Base-by-base conservation (phyloP, 2,329 filamentous ascomycete species). In the Microsporum canis region DNA sequence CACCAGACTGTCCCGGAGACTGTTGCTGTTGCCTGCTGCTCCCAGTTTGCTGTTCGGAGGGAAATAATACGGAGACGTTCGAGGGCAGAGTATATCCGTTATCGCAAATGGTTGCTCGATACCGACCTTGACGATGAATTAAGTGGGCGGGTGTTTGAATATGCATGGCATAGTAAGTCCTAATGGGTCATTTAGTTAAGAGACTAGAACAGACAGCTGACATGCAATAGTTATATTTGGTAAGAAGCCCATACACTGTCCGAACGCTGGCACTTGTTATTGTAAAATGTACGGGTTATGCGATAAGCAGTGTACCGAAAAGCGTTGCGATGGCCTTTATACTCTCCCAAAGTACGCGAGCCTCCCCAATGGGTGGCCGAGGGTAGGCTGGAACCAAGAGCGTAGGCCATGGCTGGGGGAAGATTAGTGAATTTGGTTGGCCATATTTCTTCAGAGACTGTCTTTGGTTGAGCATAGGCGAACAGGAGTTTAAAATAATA, bases 261-360 rank as follows among this genome's bases (percentile, higher is more conserved):
- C 86, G 0, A 73, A 76, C 17, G 82, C 83, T 0, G 72, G 76
- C 51, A 79, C 82, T 5, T 88, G 85, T 69, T 88, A 88, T 70
- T 88, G 86, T 72, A 82, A 84, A 47, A 78, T 83, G n/a, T 88
- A 84, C 66, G 85, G 85, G 0, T 66, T 85, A 33, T 88, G 86
- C 70, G 65, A 78, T 60, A 65, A 82, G 14, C 65, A 63, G 8
- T 77, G 75, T 58, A 62, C 64, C 3, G 59, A 43, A 10, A 61
- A 57, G 12, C 57, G 45, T 31, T 88, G 85, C 67, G 72, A 78
- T 2, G 78, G 78, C 2, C 79, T 83, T 61, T 88, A 87, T 68
- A 75, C 73, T 1, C 75, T 87, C 4, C 85, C 85, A 1, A 79
- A 77, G 0, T 85, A 72, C 64, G 78, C 83, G 0, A 78, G 74